Evolutionary conservation across 1,284 basidiomycete genomes (phyloP).

Genomic region (Pseudomicrostroma phylloplanum): DNA sequence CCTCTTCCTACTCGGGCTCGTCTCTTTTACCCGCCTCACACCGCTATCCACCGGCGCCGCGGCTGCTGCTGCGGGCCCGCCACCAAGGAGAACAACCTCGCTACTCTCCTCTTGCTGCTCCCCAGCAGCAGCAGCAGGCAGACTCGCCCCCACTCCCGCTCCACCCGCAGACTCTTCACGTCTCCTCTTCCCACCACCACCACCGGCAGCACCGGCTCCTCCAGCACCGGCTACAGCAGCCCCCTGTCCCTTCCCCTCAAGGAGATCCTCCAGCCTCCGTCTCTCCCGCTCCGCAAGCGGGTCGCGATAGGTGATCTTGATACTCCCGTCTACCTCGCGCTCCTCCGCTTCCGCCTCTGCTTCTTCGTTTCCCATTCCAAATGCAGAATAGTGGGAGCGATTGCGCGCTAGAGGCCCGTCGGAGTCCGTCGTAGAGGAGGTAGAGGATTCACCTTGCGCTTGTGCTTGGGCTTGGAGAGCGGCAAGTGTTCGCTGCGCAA

Average conservation of each 20-base stretch:
- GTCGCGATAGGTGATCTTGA: slow-evolving; percentile 2
- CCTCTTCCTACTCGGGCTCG: background rate
- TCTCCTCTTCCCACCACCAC: slow-evolving; percentile 1
- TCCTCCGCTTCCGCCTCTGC: background rate
- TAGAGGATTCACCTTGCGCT: too few species aligned
- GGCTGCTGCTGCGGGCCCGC: background rate
- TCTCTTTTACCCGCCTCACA: background rate
- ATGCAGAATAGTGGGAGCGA: too few species aligned
- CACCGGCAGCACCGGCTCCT: too few species aligned
- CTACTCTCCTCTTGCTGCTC: too few species aligned
- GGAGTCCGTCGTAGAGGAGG: too few species aligned
- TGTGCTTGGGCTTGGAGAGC: too few species aligned
- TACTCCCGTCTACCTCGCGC: slow-evolving; percentile 1
- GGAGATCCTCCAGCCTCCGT: background rate
- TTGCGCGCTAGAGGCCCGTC: too few species aligned
- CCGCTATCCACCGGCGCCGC: background rate
- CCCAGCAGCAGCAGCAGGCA: too few species aligned
- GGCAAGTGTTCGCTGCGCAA: background rate
- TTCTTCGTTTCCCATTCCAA: background rate
- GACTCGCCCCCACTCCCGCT: too few species aligned
- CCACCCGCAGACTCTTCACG: background rate
- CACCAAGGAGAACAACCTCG: too few species aligned
- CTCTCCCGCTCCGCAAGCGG: slow-evolving; percentile 3
- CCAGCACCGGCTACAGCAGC: background rate
- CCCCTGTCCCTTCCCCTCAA: background rate